Evolutionary conservation across 2,329 filamentous ascomycete genomes (phyloP).

Genomic region (Colletotrichum sp.): DNA sequence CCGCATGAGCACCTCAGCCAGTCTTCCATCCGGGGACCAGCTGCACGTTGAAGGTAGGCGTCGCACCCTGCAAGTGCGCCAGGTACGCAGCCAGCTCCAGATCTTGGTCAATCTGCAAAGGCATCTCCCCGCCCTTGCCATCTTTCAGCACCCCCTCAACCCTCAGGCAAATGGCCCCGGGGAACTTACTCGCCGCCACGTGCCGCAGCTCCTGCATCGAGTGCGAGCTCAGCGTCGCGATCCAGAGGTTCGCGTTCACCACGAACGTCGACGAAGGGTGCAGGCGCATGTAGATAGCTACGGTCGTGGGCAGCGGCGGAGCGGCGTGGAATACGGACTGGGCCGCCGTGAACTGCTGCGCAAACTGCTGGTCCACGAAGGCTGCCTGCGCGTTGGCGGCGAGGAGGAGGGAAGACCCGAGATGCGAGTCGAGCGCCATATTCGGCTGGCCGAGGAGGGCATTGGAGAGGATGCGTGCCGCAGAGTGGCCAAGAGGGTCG

Average conservation of each 20-base stretch:
- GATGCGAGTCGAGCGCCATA: conserved; percentile 37
- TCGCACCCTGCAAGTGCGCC: conserved; percentile 58
- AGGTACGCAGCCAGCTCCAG: conserved; percentile 77
- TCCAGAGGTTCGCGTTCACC: conserved; percentile 63
- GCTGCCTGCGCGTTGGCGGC: conserved; percentile 40
- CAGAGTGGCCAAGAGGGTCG: conserved; percentile 5
- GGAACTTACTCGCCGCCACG: conserved; percentile 65
- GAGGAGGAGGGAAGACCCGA: conserved; percentile 43
- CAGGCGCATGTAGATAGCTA: conserved; percentile 73
- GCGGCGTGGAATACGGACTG: conserved; percentile 27
- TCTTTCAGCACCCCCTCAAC: conserved; percentile 72
- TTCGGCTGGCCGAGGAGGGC: conserved; percentile 9
- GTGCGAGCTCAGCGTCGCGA: conserved; percentile 63
- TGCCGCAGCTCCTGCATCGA: conserved; percentile 68
- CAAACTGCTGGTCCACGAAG: conserved; percentile 38
- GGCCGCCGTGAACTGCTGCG: conserved; percentile 30
- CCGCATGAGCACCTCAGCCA: neutral
- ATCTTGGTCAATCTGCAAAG: conserved; percentile 71
- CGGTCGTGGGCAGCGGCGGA: conserved; percentile 30
- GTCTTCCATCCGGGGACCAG: conserved; percentile 29
- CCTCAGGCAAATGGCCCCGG: conserved; percentile 61
- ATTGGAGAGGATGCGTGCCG: conserved; percentile 7
- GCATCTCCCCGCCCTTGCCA: conserved; percentile 63
- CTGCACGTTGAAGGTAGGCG: conserved; percentile 50
- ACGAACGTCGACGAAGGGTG: conserved; percentile 66